Evolutionary conservation across 768 basidiomycete species (phyloP).

Genomic region (Trametes elegans): DNA sequence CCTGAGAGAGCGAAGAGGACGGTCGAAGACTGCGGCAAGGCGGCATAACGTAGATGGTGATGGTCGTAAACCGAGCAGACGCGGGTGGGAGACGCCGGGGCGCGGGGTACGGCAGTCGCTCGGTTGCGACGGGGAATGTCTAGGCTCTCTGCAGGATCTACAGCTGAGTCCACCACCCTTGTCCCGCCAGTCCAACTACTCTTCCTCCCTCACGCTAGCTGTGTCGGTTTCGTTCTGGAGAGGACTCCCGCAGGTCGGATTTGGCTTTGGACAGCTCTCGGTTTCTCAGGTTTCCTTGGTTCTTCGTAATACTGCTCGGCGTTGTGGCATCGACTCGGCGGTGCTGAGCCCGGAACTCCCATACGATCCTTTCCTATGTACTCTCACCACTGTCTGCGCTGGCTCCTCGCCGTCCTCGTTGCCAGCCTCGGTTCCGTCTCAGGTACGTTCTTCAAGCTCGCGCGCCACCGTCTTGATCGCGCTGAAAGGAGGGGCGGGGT

Average conservation of each 20-base stretch:
- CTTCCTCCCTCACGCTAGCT: slow-evolving; percentile 8
- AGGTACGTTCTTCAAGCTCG: not conserved
- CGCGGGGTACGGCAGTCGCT: not conserved
- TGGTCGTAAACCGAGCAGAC: slow-evolving; percentile 5
- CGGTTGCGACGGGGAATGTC: slow-evolving; percentile 3
- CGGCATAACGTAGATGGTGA: slow-evolving; percentile 1
- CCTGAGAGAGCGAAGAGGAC: no score
- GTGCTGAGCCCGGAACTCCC: slow-evolving; percentile 4
- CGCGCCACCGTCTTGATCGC: not conserved
- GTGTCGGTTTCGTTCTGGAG: slow-evolving; percentile 3
- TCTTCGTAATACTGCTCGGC: slow-evolving; percentile 11
- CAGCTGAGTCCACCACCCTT: slow-evolving; percentile 1
- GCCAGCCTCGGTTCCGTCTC: slow-evolving; percentile 14
- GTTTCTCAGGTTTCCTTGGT: slow-evolving; percentile 8
- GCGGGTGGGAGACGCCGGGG: not conserved
- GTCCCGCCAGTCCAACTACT: not conserved
- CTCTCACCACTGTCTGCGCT: slow-evolving; percentile 15
- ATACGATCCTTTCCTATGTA: slow-evolving; percentile 18
- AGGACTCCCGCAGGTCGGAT: slow-evolving; percentile 21
- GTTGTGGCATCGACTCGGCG: not conserved
- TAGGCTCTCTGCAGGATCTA: not conserved
- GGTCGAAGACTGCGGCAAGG: not conserved
- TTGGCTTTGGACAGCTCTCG: slow-evolving; percentile 18
- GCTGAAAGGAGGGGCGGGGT: not conserved
- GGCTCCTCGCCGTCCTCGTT: slow-evolving; percentile 11